Evolutionary conservation across 129 eudicot species (phyloP).

Genomic region (Apium graveolens): DNA sequence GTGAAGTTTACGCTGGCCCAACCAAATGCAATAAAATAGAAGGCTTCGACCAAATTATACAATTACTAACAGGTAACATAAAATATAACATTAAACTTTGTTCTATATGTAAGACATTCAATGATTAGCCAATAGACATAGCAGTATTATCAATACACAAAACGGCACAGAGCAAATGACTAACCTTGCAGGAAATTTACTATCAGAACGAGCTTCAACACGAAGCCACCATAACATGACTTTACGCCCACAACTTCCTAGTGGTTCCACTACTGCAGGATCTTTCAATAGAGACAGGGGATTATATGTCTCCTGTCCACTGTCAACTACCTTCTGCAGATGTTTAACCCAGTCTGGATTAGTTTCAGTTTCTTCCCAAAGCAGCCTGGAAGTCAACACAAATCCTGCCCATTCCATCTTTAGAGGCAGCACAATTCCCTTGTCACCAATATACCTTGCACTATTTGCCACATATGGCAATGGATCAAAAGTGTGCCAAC

Average conservation of each 20-base stretch:
- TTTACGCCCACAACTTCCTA: slow-evolving; percentile 87
- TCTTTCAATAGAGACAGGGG: slow-evolving; percentile 71
- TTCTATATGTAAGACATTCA: not conserved
- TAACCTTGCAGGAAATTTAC: slow-evolving; percentile 92
- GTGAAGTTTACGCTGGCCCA: not conserved
- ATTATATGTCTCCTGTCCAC: slow-evolving; percentile 49
- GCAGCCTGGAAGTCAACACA: slow-evolving; percentile 73
- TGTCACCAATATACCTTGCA: slow-evolving; percentile 76
- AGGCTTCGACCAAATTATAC: not conserved
- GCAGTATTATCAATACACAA: not conserved
- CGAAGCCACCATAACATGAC: slow-evolving; percentile 99
- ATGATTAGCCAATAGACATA: not conserved
- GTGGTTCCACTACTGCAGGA: slow-evolving; percentile 79
- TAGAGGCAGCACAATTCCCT: slow-evolving; percentile 72
- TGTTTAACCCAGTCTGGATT: slow-evolving; percentile 73
- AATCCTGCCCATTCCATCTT: slow-evolving; percentile 86
- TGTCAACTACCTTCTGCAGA: slow-evolving; percentile 31
- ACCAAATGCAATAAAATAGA: not conserved
- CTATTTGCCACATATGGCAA: slow-evolving; percentile 38
- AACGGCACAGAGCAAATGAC: slow-evolving; percentile 10
- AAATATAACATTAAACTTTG: not conserved
- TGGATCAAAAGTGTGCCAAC: slow-evolving; percentile 74
- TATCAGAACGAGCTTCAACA: slow-evolving; percentile 87
- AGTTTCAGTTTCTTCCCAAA: slow-evolving; percentile 69
- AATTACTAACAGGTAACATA: not conserved